Base-by-base conservation (phyloP, 768 basidiomycete species). In the Punctularia strigosozonata region DNA sequence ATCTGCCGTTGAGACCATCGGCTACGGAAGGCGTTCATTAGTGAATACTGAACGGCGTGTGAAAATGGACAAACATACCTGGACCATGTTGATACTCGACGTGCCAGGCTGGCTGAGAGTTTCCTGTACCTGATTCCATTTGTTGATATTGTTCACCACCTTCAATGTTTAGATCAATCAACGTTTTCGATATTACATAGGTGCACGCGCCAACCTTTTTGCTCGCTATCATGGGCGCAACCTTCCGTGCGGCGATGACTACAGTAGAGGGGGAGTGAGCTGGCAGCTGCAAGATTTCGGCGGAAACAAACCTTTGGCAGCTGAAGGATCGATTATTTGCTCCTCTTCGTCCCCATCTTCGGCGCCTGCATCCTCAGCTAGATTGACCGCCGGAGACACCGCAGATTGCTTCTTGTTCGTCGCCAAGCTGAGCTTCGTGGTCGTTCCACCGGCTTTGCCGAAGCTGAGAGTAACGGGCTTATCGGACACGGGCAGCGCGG, bases 81-180 rank as follows among this genome's bases (percentile, higher is more conserved):
- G 26, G 26, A 28, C 26, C 10, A 8, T 15, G 20, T 19, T 10
- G 19, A 19, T 34, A 19, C 18, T n/a, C n/a, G n/a, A n/a, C n/a
- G n/a, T 37, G 35, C 48, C 57, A 19, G 54, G 47, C 25, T 51
- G 28, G 33, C 33, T 73, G 36, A 95, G 69, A 51, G 90, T 92
- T 59, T 81, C 82, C 59, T 94, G 88, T 7, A 92, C 87, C 63
- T 81, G 82, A 55, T 92, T 98, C 95, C 94, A 99, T 56, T 98
- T 97, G 51, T 72, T 80, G 54, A 99, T 97, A 51, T 91, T 90
- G 56, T 73, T 84, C 36, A 74, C 84, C 32, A 79, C 85, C 88
- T 95, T 54, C 15, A 54, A 31, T 41, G 41, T 38, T 6, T 35
- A 4, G 13, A 42, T 20, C 38, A 46, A 31, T 50, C 2, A 14